A percentile compares a stretch with the other conserved stretches of the same genome.
phyloP scores from a whole-genome alignment of 2,329 filamentous ascomycete species.

The Chrysosporium keratinophilum region DNA sequence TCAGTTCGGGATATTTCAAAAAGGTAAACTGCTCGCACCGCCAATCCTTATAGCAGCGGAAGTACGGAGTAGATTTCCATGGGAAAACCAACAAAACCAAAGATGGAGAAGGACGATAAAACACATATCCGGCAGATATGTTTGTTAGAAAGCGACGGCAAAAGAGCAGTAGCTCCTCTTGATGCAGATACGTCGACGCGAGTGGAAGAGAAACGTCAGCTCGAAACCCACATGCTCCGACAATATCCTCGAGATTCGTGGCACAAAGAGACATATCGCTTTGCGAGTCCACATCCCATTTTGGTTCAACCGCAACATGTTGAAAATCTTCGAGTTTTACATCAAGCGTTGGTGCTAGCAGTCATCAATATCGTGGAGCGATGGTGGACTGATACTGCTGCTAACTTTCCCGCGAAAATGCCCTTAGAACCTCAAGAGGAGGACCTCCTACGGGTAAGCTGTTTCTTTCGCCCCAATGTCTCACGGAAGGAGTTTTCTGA shows the following conservation, averaged over 20 bases:
- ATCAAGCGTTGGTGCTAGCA: constrained; percentile 19
- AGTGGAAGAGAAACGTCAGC: constrained; percentile 1
- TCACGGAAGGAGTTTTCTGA: not conserved
- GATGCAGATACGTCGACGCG: not conserved
- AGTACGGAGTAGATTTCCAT: no score
- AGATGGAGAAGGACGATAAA: not conserved
- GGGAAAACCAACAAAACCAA: not conserved
- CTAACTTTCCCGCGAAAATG: constrained; percentile 21
- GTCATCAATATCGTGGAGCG: constrained; percentile 23
- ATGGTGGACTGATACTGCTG: constrained; percentile 22
- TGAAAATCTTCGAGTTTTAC: constrained; percentile 12
- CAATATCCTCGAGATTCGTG: constrained; percentile 10
- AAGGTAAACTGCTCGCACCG: no score
- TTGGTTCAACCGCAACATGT: constrained; percentile 7
- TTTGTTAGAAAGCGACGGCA: constrained; percentile 1
- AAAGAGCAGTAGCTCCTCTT: not conserved
- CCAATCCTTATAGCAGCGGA: no score
- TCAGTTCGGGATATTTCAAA: no score
- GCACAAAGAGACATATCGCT: constrained; percentile 1
- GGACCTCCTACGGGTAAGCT: constrained; percentile 18
- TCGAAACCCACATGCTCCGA: not conserved
- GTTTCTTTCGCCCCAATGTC: not conserved
- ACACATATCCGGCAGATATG: constrained; percentile 7
- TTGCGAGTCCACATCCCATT: constrained; percentile 8
- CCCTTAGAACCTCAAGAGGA: constrained; percentile 23